A percentile compares a stretch with the other conserved stretches of the same genome.
These are phyloP conservation scores for Paulownia fortunei DNA, from an alignment of 257 asterid genomes.

Conservation along the genomic window DNA sequence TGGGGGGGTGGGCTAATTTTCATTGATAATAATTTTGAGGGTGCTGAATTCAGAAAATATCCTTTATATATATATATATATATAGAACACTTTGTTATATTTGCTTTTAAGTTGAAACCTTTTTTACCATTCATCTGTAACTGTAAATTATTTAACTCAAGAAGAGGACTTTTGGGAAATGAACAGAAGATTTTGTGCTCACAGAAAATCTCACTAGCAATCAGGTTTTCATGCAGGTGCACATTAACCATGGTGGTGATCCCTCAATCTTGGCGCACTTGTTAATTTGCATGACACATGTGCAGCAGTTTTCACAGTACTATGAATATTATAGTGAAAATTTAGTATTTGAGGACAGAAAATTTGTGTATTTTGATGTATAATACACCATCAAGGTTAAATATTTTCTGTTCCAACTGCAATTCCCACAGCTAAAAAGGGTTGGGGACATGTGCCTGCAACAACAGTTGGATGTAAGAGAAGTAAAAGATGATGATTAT, in stretches of 20 bases:
- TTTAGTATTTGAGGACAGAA: constrained; percentile 39
- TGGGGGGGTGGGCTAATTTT: constrained; percentile 19
- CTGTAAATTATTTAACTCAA: background rate
- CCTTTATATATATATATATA: too few relatives aligned
- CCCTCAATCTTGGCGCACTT: constrained; percentile 12
- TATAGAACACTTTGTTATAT: background rate
- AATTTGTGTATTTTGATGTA: constrained; percentile 60
- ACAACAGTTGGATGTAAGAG: constrained; percentile 58
- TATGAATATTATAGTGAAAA: constrained; percentile 20
- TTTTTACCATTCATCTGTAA: background rate
- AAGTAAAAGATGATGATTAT: constrained; percentile 74
- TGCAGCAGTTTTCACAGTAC: constrained; percentile 13
- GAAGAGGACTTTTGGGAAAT: constrained; percentile 41
- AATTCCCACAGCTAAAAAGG: constrained; percentile 28
- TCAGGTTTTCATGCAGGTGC: constrained; percentile 9
- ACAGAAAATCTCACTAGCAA: constrained; percentile 40
- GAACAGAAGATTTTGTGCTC: constrained; percentile 42
- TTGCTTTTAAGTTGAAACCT: background rate
- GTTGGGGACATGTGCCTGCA: constrained; percentile 76
- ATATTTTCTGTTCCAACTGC: constrained; percentile 7
- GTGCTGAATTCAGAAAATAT: too few relatives aligned
- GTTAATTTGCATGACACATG: constrained; percentile 48
- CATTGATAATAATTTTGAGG: too few relatives aligned
- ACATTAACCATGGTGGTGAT: background rate
- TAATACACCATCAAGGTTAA: constrained; percentile 12